A percentile compares a stretch with the other conserved stretches of the same genome.
Conservation (phyloP, 2,329 filamentous ascomycete genomes). For the Apiospora rasikravindrae region DNA sequence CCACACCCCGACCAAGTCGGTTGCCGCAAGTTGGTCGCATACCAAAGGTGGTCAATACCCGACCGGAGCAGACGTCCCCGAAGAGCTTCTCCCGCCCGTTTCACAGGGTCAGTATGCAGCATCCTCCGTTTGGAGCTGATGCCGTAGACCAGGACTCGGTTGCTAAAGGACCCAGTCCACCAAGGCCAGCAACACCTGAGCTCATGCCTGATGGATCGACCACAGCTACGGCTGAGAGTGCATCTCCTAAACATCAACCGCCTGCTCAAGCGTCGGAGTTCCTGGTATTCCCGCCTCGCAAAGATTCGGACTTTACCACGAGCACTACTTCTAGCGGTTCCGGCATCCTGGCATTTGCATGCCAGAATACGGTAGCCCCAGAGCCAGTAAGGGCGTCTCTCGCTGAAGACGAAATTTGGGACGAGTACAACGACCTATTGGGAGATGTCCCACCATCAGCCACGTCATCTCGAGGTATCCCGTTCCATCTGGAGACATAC, state of each 20-base stretch:
- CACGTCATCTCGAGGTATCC: constrained; percentile 60
- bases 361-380: constrained; percentile 67
- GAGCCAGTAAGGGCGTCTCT: constrained; percentile 61
- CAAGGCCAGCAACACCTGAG: constrained; percentile 47
- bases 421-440: constrained; percentile 89
- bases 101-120: constrained; percentile 57
- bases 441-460: constrained; percentile 65
- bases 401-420: constrained; percentile 88
- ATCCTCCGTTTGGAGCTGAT: constrained; percentile 36
- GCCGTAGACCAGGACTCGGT: constrained; percentile 47
- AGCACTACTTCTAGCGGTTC: constrained; percentile 71
- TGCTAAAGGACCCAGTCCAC: constrained; percentile 54
- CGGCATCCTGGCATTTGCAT: constrained; percentile 62
- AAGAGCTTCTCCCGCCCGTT: constrained; percentile 90
- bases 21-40: constrained; percentile 85
- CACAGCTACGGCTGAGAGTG: constrained; percentile 39
- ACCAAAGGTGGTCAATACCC: constrained; percentile 76
- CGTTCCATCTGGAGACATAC: constrained; percentile 61
- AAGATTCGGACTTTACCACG: constrained; percentile 69
- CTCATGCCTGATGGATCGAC: constrained; percentile 43
- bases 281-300: constrained; percentile 73
- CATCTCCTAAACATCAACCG: constrained; percentile 32
- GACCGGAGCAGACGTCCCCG: constrained; percentile 69
- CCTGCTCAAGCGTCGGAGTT: constrained; percentile 62
- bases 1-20: constrained; percentile 59